phyloP scores from a whole-genome alignment of 805 yeast genomes.

The Cyberlindnera galapagoensis region DNA sequence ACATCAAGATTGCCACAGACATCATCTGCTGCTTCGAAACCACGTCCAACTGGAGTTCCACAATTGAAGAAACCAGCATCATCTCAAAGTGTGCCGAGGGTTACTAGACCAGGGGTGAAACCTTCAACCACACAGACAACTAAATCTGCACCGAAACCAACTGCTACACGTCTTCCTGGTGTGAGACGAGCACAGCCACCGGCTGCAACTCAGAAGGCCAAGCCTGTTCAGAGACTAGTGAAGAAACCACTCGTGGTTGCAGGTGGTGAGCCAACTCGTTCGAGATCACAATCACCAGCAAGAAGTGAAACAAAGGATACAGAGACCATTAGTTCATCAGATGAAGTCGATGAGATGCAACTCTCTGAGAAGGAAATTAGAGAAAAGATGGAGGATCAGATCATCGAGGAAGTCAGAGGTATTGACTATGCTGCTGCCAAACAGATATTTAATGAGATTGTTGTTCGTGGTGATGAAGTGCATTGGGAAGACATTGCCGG shows the following conservation, averaged over 20 bases:
- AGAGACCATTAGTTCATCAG: constrained; percentile 18
- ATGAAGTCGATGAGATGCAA: constrained; percentile 18
- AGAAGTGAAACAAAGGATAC: constrained; percentile 18
- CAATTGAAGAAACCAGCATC: background rate
- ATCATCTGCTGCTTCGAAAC: constrained; percentile 2
- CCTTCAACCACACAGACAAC: constrained; percentile 2
- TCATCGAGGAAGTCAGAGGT: constrained; percentile 40
- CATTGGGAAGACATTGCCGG: constrained; percentile 98
- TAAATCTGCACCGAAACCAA: constrained; percentile 4
- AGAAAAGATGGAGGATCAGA: constrained; percentile 27
- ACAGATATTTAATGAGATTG: constrained; percentile 84
- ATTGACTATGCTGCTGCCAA: constrained; percentile 74
- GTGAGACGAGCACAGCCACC: constrained; percentile 3
- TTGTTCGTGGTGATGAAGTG: constrained; percentile 87
- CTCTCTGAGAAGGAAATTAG: constrained; percentile 23
- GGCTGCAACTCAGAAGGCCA: constrained; percentile 2
- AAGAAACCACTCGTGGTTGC: constrained; percentile 1
- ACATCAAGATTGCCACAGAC: constrained; percentile 8
- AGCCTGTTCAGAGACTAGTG: background rate
- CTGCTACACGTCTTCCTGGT: constrained; percentile 1
- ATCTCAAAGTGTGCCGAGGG: no score
- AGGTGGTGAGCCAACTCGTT: constrained; percentile 3
- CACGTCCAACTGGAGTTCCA: constrained; percentile 3
- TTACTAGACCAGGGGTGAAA: no score
- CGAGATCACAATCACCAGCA: constrained; percentile 19